Evolutionary conservation across 371 early-diverging fungal species (phyloP), one percentile per base, ranked within the genome.

Genomic region (Dichotomocladium elegans): DNA sequence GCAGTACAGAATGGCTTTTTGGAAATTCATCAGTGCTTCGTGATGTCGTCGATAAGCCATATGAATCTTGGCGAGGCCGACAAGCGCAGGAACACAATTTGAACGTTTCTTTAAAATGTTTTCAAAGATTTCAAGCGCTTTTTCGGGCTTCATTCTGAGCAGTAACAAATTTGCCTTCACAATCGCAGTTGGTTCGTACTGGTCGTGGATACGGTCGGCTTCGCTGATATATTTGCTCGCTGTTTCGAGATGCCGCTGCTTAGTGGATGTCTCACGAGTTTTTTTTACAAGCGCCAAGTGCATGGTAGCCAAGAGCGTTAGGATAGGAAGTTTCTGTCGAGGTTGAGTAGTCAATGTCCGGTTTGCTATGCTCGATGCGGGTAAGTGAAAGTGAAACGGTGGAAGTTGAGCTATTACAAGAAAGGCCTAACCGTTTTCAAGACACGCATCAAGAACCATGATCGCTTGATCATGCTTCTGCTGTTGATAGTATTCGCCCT

Each of bases 401-500:
- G n/a, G n/a, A n/a, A n/a, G n/a, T n/a, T n/a, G n/a, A n/a, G n/a
- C n/a, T n/a, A n/a, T n/a, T n/a, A n/a, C n/a, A n/a, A n/a, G n/a
- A n/a, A n/a, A n/a, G n/a, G n/a, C n/a, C 46, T 61, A 77, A 74
- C 79, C 84, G 47, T 61, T 81, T 33, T 74, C 64, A 25, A 89
- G 66, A 9, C 86, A 87, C 25, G 81, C 80, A 37, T 73, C 77
- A 37, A 88, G 62, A 6, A 85, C 80, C 17, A 58, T 61, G 25
- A 88, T 81, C 14, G 85, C 81, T 51, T 83, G 78, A 14, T 85
- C 80, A 28, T 76, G 60, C 40, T 80, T 79, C 8, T 74, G 60
- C 52, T 87, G 88, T 33, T 81, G 74, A 60, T 88, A 85, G 62
- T 91, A 92, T 63, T 92, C 93, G 46, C 89, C 70, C 87, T 91